Evolutionary conservation across 2,329 filamentous ascomycete genomes (phyloP).

Genomic region (Colletotrichum kahawae): DNA sequence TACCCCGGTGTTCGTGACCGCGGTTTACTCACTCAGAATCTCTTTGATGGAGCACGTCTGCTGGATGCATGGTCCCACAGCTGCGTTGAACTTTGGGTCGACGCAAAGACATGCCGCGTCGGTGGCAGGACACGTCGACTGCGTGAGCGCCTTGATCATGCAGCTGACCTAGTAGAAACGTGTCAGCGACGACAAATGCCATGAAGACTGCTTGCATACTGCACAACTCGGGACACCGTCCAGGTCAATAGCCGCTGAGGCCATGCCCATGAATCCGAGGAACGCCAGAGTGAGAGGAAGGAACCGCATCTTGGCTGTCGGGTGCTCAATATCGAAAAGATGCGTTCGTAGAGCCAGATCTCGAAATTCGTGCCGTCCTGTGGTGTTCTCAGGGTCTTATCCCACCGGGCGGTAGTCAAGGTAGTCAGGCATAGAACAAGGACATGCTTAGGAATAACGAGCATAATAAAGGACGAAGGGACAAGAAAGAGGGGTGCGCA

Average conservation of each 20-base stretch:
- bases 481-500: neutral
- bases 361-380: neutral
- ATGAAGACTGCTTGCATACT: neutral
- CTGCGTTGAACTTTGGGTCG: slow-evolving; percentile 27
- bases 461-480: neutral
- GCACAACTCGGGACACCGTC: neutral
- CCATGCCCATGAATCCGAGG: neutral
- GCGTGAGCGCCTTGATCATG: neutral
- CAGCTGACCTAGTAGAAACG: neutral
- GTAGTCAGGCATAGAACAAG: neutral
- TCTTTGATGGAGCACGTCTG: slow-evolving; percentile 33
- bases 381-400: neutral
- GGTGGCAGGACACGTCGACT: slow-evolving; percentile 25
- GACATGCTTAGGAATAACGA: neutral
- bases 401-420: neutral
- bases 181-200: neutral
- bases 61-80: slow-evolving; percentile 30
- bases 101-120: slow-evolving; percentile 37
- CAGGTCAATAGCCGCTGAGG: neutral
- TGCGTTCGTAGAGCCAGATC: neutral
- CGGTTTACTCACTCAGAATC: slow-evolving; percentile 30
- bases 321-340: neutral
- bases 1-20: fast-evolving
- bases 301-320: neutral
- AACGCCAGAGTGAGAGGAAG: neutral